Percentiles rank a stretch among this genome's conserved stretches.
phyloP scores from a whole-genome alignment of 768 basidiomycete species.

The Suillus sp. region DNA sequence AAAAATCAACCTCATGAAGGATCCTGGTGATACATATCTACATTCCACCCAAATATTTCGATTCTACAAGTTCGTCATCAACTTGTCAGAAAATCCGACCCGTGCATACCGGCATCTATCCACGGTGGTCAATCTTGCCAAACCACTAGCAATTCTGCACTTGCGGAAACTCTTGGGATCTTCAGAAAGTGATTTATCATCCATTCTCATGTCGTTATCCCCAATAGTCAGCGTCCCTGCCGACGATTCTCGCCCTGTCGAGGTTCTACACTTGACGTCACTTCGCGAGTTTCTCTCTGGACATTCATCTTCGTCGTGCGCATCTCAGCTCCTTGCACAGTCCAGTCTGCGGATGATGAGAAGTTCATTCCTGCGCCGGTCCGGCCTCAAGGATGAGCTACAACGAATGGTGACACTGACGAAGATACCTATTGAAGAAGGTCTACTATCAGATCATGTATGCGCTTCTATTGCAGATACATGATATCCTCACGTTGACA shows the following conservation, averaged over 20 bases:
- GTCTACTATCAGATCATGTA: background rate
- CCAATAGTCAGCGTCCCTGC: constrained; percentile 1
- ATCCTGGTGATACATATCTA: background rate
- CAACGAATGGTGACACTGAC: background rate
- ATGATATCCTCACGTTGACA: background rate
- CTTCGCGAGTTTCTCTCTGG: background rate
- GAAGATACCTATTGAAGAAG: background rate
- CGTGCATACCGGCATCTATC: constrained; percentile 4
- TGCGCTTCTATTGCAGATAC: background rate
- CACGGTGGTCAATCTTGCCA: constrained; percentile 2
- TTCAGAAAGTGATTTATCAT: background rate
- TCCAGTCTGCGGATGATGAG: constrained; percentile 1
- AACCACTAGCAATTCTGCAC: background rate
- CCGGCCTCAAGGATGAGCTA: background rate
- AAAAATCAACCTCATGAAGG: background rate
- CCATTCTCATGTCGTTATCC: background rate
- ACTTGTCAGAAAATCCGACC: background rate
- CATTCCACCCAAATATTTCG: background rate
- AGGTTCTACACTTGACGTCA: background rate
- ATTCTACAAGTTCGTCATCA: constrained; percentile 3
- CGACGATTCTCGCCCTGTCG: background rate
- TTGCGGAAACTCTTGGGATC: constrained; percentile 2
- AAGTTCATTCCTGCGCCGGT: background rate
- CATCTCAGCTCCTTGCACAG: background rate
- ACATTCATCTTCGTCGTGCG: background rate